phyloP scores from a whole-genome alignment of 1,284 basidiomycete species.

The Neotropicomus parvogracilis region DNA sequence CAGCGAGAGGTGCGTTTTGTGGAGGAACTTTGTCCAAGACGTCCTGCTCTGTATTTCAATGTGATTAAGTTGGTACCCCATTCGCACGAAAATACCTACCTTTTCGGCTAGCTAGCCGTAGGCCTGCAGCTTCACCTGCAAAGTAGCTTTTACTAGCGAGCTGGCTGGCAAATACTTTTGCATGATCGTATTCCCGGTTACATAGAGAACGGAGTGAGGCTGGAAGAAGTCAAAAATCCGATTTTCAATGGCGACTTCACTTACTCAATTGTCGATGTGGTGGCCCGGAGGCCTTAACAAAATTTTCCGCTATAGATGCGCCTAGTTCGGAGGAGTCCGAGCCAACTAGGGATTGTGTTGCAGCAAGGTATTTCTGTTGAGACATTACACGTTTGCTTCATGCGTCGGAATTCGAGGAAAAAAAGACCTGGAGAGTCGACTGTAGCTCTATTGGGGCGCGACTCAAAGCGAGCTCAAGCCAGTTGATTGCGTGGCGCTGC shows the following conservation, averaged over 20 bases:
- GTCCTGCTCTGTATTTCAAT: conserved; percentile 40
- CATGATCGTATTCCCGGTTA: conserved; percentile 66
- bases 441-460: conserved; percentile 92
- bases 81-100: conserved; percentile 34
- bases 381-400: background rate
- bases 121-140: conserved; percentile 81
- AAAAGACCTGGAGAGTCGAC: conserved; percentile 78
- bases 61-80: background rate
- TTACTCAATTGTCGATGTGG: conserved; percentile 76
- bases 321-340: conserved; percentile 82
- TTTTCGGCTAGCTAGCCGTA: conserved; percentile 59
- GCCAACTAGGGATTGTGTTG: conserved; percentile 64
- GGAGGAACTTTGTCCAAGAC: conserved; percentile 63
- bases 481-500: conserved; percentile 69
- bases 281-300: conserved; percentile 76
- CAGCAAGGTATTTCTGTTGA: conserved; percentile 74
- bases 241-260: conserved; percentile 15
- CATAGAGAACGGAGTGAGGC: conserved; percentile 61
- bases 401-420: conserved; percentile 2
- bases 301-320: conserved; percentile 82
- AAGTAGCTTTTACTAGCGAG: conserved; percentile 85
- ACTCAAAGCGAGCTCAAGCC: conserved; percentile 83
- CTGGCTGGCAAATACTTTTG: conserved; percentile 76
- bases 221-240: conserved; percentile 7
- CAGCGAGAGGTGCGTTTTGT: conserved; percentile 49